phyloP scores from a whole-genome alignment of 768 basidiomycete genomes.

The Ephemerocybe angulata region DNA sequence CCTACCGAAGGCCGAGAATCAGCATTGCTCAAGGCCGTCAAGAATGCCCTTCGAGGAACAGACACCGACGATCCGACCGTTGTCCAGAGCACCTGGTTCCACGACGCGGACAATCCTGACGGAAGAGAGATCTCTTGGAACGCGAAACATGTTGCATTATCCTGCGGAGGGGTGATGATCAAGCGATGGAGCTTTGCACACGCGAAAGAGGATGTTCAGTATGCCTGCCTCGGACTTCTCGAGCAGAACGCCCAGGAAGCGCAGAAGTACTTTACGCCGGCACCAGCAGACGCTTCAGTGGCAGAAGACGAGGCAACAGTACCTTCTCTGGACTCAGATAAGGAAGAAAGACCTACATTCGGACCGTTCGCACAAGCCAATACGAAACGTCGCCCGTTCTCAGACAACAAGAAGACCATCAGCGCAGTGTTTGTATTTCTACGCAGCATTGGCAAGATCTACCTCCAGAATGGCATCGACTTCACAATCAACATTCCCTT shows the following conservation, averaged over 20 bases:
- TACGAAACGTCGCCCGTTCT: constrained; percentile 37
- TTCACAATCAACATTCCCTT: constrained; percentile 81
- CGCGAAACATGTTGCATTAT: constrained; percentile 56
- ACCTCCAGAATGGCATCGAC: constrained; percentile 64
- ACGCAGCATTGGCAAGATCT: constrained; percentile 69
- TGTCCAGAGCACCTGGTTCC: constrained; percentile 40
- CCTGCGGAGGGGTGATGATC: constrained; percentile 61
- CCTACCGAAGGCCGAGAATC: constrained; percentile 26
- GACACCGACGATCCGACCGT: constrained; percentile 39
- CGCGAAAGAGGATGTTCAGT: constrained; percentile 71
- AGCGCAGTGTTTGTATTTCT: constrained; percentile 75
- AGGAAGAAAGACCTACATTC: constrained; percentile 41
- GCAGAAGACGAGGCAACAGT: constrained; percentile 23
- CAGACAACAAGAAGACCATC: constrained; percentile 38
- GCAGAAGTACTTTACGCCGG: constrained; percentile 22
- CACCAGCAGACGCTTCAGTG: constrained; percentile 29
- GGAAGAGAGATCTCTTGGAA: constrained; percentile 75
- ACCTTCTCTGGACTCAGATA: constrained; percentile 12
- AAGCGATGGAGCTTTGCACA: constrained; percentile 74
- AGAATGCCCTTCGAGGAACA: constrained; percentile 55
- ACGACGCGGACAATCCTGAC: constrained; percentile 35
- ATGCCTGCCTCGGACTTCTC: constrained; percentile 74
- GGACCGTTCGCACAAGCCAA: constrained; percentile 46
- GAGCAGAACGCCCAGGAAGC: constrained; percentile 42
- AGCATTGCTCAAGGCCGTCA: constrained; percentile 53